Conservation (phyloP, 306 rosid genomes). For the Luffa aegyptiaca region DNA sequence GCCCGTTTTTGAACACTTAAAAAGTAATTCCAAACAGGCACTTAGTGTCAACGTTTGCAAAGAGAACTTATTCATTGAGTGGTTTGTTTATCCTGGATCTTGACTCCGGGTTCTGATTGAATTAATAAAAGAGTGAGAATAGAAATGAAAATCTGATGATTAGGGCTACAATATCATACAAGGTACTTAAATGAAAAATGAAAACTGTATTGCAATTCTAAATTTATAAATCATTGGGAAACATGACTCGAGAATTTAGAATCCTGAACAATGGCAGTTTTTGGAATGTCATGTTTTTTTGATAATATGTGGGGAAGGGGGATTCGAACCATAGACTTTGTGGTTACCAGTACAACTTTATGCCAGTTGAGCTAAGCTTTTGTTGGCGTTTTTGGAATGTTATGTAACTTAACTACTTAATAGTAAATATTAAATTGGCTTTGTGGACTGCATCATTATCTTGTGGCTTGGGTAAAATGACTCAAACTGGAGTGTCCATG, state of each 20-base stretch:
- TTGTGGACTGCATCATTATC: background rate
- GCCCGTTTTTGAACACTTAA: no score
- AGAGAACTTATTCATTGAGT: background rate
- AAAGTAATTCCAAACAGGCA: no score
- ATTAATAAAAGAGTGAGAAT: background rate
- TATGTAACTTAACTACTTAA: background rate
- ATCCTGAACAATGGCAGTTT: background rate
- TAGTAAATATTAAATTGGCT: background rate
- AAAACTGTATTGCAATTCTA: background rate
- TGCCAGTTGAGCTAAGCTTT: no score
- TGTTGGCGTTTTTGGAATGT: background rate
- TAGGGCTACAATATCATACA: background rate
- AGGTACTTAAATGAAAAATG: background rate
- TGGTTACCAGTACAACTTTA: no score
- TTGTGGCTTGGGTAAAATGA: background rate
- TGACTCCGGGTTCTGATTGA: background rate
- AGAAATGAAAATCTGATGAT: background rate
- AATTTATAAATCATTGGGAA: background rate
- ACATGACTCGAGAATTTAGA: background rate
- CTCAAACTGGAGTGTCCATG: background rate
- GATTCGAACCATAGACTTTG: no score
- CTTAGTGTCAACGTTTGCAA: no score
- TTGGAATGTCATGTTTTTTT: background rate
- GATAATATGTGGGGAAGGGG: no score
- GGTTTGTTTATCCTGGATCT: background rate